Base-by-base conservation (phyloP, 2,329 filamentous ascomycete species). In the Apiospora phragmitis region DNA sequence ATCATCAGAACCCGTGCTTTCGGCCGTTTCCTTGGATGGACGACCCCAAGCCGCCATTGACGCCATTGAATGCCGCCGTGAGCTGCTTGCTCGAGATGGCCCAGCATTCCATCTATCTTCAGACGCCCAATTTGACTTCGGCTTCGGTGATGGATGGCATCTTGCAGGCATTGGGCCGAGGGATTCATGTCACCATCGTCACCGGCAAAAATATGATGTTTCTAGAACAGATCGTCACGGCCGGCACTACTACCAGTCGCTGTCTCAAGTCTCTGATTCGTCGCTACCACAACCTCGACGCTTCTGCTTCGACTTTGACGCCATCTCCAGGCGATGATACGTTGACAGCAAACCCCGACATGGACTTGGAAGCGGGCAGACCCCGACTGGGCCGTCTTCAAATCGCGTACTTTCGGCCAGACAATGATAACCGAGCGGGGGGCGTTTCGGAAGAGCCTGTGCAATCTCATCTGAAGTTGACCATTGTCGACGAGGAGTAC, bases 121-220 rank as follows among this genome's bases (percentile, higher is more conserved):
- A 94, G 74, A 94, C 93, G 0, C 94, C 94, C 0, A 97, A 96
- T 70, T 77, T 96, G 1, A 97, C 94, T 0, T 90, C 90, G 0
- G 84, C 85, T 66, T 86, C 91, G 0, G 89, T 93, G 0, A 81
- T 94, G 0, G 80, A 86, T 0, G 89, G 88, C 0, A 79, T 97
- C 0, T 74, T 92, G 0, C 81, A 81, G 0, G 91, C 92, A 0
- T 81, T 95, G 0, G 74, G 81, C 4, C 86, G 92, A 0, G 92
- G 93, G 1, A 87, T 96, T 14, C 80, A 92, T 69, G 89, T 97
- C 1, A 84, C 84, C 9, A 86, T 95, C 59, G 83, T 92, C 8
- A 94, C 92, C 0, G 91, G 90, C 73, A 86, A 86, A 71, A 83
- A 84, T 18, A 90, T 95, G 85, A 95, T 94, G 93, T 77, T 93